Conservation (phyloP, 169 alveolate genomes). For the Plasmodium gallinaceum region DNA sequence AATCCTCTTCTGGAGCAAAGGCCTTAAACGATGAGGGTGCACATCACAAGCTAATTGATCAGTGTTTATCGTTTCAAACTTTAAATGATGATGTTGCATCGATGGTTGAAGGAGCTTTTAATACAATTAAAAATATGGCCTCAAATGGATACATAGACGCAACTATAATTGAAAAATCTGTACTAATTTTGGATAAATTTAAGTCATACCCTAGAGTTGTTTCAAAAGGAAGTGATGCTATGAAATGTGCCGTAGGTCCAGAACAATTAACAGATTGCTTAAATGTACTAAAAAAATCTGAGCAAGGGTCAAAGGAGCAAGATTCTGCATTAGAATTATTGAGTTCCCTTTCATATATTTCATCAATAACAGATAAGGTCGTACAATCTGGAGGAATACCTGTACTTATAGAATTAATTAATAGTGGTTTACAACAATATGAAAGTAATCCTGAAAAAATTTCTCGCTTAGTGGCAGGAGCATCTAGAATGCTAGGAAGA, state of each 20-base stretch:
- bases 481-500: conserved; percentile 91
- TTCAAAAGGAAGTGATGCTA: conserved; percentile 91
- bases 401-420: conserved; percentile 89
- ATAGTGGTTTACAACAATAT: conserved; percentile 88
- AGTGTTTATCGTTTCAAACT: conserved; percentile 50
- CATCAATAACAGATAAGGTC: conserved; percentile 92
- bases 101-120: conserved; percentile 64
- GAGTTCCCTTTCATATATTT: conserved; percentile 92
- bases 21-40: conserved; percentile 81
- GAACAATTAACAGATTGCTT: conserved; percentile 90
- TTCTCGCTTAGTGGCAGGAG: conserved; percentile 88
- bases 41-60: conserved; percentile 67
- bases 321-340: conserved; percentile 91
- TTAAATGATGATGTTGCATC: conserved; percentile 75
- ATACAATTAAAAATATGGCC: conserved; percentile 58
- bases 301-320: conserved; percentile 90
- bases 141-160: conserved; percentile 74
- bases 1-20: conserved; percentile 79
- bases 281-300: conserved; percentile 86
- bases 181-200: conserved; percentile 81
- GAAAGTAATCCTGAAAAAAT: conserved; percentile 88
- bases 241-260: conserved; percentile 90
- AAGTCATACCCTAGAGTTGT: conserved; percentile 82
- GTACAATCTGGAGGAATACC: conserved; percentile 93
- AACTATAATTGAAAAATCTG: conserved; percentile 67